phyloP scores from a whole-genome alignment of 2,329 filamentous ascomycete genomes.

The Zymoseptoria crescenta region DNA sequence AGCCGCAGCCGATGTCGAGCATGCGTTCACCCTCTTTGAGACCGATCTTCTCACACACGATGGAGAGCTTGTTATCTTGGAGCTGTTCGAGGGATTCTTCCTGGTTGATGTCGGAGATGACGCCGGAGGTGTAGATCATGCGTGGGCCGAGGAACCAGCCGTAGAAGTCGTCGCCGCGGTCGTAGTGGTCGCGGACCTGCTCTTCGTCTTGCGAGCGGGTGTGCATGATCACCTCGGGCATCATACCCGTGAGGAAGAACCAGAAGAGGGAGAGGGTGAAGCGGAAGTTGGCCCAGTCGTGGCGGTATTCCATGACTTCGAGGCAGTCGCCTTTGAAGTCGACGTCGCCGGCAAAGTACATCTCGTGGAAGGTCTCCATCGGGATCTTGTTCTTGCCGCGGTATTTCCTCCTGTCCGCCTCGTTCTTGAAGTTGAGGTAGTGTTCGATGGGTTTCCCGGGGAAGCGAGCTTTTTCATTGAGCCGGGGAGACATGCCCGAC shows the following conservation, averaged over 20 bases:
- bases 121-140: conserved; percentile 96
- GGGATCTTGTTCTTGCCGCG: conserved; percentile 72
- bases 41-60: conserved; percentile 93
- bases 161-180: conserved; percentile 97
- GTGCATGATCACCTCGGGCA: conserved; percentile 88
- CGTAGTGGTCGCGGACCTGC: conserved; percentile 95
- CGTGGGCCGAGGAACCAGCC: conserved; percentile 95
- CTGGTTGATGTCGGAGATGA: conserved; percentile 78
- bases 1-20: conserved; percentile 94
- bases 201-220: conserved; percentile 92
- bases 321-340: conserved; percentile 92
- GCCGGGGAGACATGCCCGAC: conserved; percentile 75
- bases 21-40: conserved; percentile 72
- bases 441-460: conserved; percentile 83
- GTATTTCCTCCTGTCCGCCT: conserved; percentile 57
- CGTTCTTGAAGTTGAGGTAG: conserved; percentile 74
- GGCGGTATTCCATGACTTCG: conserved; percentile 84
- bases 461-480: conserved; percentile 83
- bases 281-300: conserved; percentile 93
- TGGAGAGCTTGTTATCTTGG: conserved; percentile 92
- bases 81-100: conserved; percentile 92
- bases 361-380: conserved; percentile 92
- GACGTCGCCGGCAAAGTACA: conserved; percentile 92
- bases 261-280: conserved; percentile 82
- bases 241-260: conserved; percentile 79